Base-by-base conservation (phyloP, 208 protist genomes). In the Strigomonas galati region DNA sequence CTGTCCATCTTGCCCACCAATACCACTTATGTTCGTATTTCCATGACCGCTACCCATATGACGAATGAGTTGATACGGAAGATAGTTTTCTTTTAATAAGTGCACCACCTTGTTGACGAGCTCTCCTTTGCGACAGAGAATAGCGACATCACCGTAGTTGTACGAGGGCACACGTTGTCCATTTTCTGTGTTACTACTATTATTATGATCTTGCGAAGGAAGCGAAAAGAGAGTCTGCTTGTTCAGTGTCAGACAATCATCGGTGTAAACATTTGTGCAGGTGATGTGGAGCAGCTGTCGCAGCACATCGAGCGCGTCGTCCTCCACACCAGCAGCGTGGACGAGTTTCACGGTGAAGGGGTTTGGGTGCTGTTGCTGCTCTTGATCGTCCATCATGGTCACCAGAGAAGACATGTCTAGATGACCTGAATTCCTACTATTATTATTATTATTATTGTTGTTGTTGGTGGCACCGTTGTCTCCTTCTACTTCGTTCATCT, bases 201-300 rank as follows among this genome's bases (percentile, higher is more conserved):
- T 26, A n/a, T 40, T 40, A 32, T 46, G 32, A 17, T 10, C 19
- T 12, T 54, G 54, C 55, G 9, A 51, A 12, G 27, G 63, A 65
- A 56, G 43, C 26, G 19, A 30, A 17, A 46, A 46, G 19, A 46
- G 40, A 2, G 14, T 17, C 19, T 46, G 40, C 15, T 46, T 46
- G 40, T 46, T 46, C 40, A 15, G 10, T 1, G 40, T 46, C 40
- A 46, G 40, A 15, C 40, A 46, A 15, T 46, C 40, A 69, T 63
- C 78, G 74, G 71, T 67, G 80, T 87, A 2, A 63, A 65, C 21
- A 83, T 74, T 1, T 24, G 52, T 53, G 19, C 23, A 28, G 9
- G 19, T 53, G 12, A 23, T 23, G 48, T 53, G 48, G 21, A 53
- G 23, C 19, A 28, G 21, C 23, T 53, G 48, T 7, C 48, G 7